These are phyloP conservation scores for Abortiporus biennis DNA, from an alignment of 1,284 basidiomycete species.

Conservation along the genomic window DNA sequence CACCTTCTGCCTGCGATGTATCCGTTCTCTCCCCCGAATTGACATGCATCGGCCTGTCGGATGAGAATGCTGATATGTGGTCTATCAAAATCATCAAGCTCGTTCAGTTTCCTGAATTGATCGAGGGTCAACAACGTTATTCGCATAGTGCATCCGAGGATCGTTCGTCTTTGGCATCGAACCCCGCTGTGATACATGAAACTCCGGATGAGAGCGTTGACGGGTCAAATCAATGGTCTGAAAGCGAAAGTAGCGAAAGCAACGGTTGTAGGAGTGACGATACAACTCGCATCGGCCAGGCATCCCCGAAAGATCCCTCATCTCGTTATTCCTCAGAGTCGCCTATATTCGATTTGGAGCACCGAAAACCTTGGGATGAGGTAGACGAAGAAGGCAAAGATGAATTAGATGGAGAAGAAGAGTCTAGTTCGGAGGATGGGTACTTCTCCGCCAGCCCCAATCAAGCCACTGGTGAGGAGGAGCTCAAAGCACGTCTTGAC, in stretches of 20 bases:
- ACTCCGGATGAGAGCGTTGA: too few relatives aligned
- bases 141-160: neutral
- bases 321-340: constrained; percentile 13
- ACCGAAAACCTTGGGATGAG: constrained; percentile 9
- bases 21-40: constrained; percentile 26
- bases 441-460: constrained; percentile 5
- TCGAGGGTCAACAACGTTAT: constrained; percentile 26
- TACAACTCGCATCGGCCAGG: constrained; percentile 21
- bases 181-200: neutral
- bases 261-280: constrained; percentile 21
- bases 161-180: too few relatives aligned
- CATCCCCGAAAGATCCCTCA: constrained; percentile 19
- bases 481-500: neutral
- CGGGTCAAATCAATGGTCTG: constrained; percentile 8
- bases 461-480: too few relatives aligned
- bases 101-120: constrained; percentile 67
- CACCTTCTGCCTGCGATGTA: constrained; percentile 24
- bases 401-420: constrained; percentile 5
- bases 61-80: constrained; percentile 63
- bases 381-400: constrained; percentile 10
- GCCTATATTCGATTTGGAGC: constrained; percentile 11
- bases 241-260: constrained; percentile 14
- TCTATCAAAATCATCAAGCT: constrained; percentile 69
- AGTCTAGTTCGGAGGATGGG: constrained; percentile 14
- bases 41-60: constrained; percentile 35